These are phyloP conservation scores for Karstenula rhodostoma DNA, from an alignment of 2,329 filamentous ascomycete species.

Conservation along the genomic window DNA sequence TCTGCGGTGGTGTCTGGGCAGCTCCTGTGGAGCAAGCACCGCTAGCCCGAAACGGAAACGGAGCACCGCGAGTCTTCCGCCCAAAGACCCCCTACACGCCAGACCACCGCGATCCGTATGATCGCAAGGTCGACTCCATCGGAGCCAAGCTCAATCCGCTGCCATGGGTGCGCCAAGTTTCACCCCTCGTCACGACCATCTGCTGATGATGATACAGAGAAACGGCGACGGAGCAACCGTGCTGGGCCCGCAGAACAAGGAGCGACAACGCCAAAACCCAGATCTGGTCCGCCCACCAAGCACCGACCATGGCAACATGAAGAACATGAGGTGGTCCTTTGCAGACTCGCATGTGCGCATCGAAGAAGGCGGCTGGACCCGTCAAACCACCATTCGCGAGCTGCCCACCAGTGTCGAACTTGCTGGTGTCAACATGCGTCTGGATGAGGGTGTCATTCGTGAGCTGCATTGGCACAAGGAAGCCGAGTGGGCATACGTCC, in stretches of 20 bases:
- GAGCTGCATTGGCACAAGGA: constrained; percentile 85
- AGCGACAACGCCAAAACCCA: constrained; percentile 73
- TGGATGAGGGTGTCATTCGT: constrained; percentile 75
- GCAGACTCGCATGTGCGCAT: constrained; percentile 57
- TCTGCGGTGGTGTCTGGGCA: constrained; percentile 31
- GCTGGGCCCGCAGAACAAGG: constrained; percentile 73
- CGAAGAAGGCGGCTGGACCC: constrained; percentile 79
- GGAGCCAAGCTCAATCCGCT: constrained; percentile 69
- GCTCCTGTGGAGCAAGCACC: constrained; percentile 51
- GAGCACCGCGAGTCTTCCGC: constrained; percentile 36
- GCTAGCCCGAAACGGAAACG: constrained; percentile 35
- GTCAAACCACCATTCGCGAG: constrained; percentile 74
- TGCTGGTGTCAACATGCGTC: constrained; percentile 80
- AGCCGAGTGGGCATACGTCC: constrained; percentile 79
- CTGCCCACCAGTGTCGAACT: constrained; percentile 73
- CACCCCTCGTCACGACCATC: neutral
- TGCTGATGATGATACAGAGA: constrained; percentile 28
- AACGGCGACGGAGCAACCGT: constrained; percentile 69
- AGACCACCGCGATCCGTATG: constrained; percentile 67
- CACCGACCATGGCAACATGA: constrained; percentile 74
- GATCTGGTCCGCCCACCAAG: constrained; percentile 76
- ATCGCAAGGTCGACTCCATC: constrained; percentile 68
- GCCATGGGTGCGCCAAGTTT: constrained; percentile 55
- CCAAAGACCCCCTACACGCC: constrained; percentile 64
- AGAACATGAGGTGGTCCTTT: constrained; percentile 74